Percentiles rank a stretch among this genome's conserved stretches.
These are phyloP conservation scores for Pyrenochaeta sp. DNA, from an alignment of 2,329 filamentous ascomycete genomes.

Conservation along the genomic window DNA sequence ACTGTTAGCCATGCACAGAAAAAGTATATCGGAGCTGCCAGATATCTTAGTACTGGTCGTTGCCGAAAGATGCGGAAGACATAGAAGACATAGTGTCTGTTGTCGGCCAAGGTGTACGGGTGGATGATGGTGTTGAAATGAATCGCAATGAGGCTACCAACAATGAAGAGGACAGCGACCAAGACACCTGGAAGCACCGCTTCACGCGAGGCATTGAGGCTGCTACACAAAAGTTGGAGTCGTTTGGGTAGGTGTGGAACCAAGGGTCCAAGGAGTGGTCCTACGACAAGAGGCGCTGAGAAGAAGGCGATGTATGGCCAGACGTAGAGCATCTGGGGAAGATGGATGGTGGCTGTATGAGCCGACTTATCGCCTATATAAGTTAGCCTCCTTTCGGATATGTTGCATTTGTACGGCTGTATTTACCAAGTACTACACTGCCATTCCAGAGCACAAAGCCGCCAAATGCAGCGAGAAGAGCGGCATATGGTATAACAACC, in stretches of 20 bases:
- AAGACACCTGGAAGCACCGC: conserved; percentile 30
- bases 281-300: conserved; percentile 78
- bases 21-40: conserved; percentile 75
- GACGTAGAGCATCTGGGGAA: conserved; percentile 93
- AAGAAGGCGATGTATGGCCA: conserved; percentile 93
- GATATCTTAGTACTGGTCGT: conserved; percentile 70
- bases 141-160: conserved; percentile 61
- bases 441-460: conserved; percentile 87
- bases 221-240: conserved; percentile 14
- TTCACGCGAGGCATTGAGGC: conserved; percentile 11
- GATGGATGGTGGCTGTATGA: conserved; percentile 86
- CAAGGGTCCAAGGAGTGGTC: conserved; percentile 58
- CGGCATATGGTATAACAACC: conserved; percentile 62
- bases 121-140: conserved; percentile 92
- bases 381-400: conserved; percentile 20
- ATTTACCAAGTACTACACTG: conserved; percentile 84
- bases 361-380: conserved; percentile 86
- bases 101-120: conserved; percentile 95
- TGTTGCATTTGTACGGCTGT: neutral
- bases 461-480: conserved; percentile 72
- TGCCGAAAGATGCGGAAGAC: conserved; percentile 83
- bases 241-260: conserved; percentile 28
- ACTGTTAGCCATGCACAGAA: conserved; percentile 74
- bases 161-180: conserved; percentile 43
- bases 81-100: conserved; percentile 97